phyloP scores from a whole-genome alignment of 331 rosid species.

The Malus hybrid region DNA sequence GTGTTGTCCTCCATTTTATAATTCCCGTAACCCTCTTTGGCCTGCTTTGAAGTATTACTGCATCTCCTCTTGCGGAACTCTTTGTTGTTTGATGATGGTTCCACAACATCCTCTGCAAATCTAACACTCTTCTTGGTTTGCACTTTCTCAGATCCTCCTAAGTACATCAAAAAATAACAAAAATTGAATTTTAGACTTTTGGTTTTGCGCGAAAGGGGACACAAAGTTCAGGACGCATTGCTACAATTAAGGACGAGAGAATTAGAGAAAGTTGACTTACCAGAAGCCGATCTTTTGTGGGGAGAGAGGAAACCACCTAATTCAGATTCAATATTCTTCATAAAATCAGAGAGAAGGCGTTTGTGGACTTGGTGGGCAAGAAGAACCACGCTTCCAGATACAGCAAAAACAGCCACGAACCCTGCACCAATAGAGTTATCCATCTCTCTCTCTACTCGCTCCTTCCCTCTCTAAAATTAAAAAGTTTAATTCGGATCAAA shows the following conservation, averaged over 20 bases:
- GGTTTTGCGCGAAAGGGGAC: neutral
- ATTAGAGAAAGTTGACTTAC: neutral
- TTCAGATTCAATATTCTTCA: slow-evolving; percentile 57
- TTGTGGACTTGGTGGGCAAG: slow-evolving; percentile 66
- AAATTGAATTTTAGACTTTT: neutral
- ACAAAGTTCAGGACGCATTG: neutral
- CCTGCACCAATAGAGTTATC: slow-evolving; percentile 49
- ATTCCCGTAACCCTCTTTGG: neutral
- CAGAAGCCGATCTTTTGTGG: neutral
- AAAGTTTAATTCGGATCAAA: slow-evolving; percentile 6
- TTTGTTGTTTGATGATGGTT: slow-evolving; percentile 31
- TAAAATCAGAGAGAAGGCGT: slow-evolving; percentile 63
- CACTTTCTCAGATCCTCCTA: slow-evolving; percentile 25
- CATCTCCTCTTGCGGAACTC: slow-evolving; percentile 19
- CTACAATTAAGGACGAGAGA: neutral
- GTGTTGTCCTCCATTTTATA: slow-evolving; percentile 21
- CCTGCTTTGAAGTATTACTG: neutral
- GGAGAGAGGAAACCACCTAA: slow-evolving; percentile 3
- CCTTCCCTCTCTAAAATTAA: neutral
- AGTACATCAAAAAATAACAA: neutral
- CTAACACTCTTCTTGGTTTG: slow-evolving; percentile 53
- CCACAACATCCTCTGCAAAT: slow-evolving; percentile 47
- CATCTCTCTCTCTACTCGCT: slow-evolving; percentile 26
- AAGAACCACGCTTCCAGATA: slow-evolving; percentile 63
- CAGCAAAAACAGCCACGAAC: slow-evolving; percentile 74